Evolutionary conservation across 140 eudicot species (phyloP).

Genomic region (Senecio squalidus): DNA sequence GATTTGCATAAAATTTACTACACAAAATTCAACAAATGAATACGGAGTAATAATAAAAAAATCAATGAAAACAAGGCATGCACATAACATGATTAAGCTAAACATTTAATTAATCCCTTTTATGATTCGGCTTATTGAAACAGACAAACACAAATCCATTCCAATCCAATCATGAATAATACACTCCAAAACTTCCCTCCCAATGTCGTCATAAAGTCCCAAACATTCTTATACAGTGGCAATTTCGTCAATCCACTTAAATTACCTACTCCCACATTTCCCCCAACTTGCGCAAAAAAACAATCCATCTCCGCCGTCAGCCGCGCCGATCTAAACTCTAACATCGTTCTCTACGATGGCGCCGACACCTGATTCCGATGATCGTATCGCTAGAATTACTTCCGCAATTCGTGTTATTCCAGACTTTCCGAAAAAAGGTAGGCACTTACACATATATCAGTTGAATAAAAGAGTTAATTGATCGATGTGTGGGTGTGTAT

Average conservation of each 20-base stretch:
- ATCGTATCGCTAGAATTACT: conserved; percentile 50
- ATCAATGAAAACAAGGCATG: too few species aligned
- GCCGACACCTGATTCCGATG: conserved; percentile 33
- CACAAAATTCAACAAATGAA: too few species aligned
- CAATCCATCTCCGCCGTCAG: conserved; percentile 10
- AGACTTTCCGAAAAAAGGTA: conserved; percentile 73
- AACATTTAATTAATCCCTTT: not conserved
- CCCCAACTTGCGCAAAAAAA: conserved; percentile 11
- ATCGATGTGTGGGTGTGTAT: not conserved
- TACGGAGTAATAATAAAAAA: too few species aligned
- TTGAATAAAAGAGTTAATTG: not conserved
- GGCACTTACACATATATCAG: not conserved
- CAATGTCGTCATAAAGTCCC: conserved; percentile 20
- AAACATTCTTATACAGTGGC: conserved; percentile 19
- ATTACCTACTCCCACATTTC: not conserved
- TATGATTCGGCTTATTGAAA: not conserved
- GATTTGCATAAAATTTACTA: too few species aligned
- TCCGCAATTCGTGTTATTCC: conserved; percentile 76
- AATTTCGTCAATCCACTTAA: conserved; percentile 19
- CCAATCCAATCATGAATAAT: too few species aligned
- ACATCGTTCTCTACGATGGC: conserved; percentile 20
- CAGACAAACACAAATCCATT: not conserved
- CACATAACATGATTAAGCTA: not conserved
- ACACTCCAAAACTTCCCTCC: conserved; percentile 19
- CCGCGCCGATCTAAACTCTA: conserved; percentile 1